Base-by-base conservation (phyloP, 2,329 filamentous ascomycete genomes). In the Drechmeria coniospora region DNA sequence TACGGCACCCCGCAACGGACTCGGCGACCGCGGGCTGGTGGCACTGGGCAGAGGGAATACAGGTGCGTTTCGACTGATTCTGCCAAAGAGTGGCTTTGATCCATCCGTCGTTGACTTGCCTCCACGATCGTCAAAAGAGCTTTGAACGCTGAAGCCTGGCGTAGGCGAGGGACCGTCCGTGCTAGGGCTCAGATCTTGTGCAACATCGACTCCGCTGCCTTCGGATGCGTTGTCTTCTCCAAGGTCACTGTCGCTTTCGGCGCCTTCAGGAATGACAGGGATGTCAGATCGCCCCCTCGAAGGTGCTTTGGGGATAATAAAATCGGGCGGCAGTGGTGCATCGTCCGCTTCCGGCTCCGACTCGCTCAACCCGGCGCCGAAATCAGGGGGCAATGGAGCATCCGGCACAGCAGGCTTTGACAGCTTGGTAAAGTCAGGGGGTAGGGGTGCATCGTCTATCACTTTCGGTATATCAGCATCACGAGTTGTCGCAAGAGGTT, bases 1-100 rank as follows among this genome's bases (percentile, higher is more conserved):
- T 17, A 72, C 51, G 22, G 68, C 62, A 28, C 62, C 58, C 19
- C 77, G 69, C 15, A 80, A 54, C 2, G 79, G 79, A 37, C 79
- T 84, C 2, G 79, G 78, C 8, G 79, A 82, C 20, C 77, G 69
- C 25, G 78, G 75, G 37, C 68, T 75, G n/a, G 59, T 56, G 13
- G 54, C 56, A 19, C 50, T 60, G 15, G 67, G 57, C 19, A 65
- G 68, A 8, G 68, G 56, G 30, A 79, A 67, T 15, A 64, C 36
- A 0, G 68, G 66, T 12, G 57, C 59, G 22, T 56, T 61, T 21
- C 56, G 56, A 31, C 51, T 51, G 21, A 71, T 44, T 32, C 73
- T 65, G 7, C 66, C 69, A 46, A 74, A 75, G 5, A 73, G 47
- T 3, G 55, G 43, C n/a, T 48, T 46, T 11, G 54, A 41, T 33